These are phyloP conservation scores for Paecilomyces dactylethromorphus DNA, from an alignment of 2,329 filamentous ascomycete genomes.

Conservation along the genomic window DNA sequence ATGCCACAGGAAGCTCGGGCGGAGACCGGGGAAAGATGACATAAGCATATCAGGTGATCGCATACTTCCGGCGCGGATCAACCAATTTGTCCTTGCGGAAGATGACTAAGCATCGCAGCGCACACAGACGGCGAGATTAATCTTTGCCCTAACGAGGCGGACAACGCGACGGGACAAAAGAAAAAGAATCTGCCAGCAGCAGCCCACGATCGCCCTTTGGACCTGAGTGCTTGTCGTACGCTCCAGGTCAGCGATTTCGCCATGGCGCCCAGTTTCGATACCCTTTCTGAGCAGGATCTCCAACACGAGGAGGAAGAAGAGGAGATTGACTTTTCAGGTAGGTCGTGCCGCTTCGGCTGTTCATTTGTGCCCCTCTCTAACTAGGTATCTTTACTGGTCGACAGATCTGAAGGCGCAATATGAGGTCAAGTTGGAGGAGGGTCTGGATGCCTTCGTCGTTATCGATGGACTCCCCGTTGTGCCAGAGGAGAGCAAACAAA, in stretches of 20 bases:
- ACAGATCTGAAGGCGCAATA: slow-evolving; percentile 84
- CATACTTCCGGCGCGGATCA: not conserved
- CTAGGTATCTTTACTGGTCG: slow-evolving; percentile 9
- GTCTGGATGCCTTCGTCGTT: slow-evolving; percentile 92
- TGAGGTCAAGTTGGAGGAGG: slow-evolving; percentile 91
- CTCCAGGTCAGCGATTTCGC: slow-evolving; percentile 35
- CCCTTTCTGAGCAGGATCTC: slow-evolving; percentile 84
- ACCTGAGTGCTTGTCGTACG: slow-evolving; percentile 14
- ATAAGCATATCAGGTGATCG: slow-evolving; percentile 2
- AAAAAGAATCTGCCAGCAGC: not conserved
- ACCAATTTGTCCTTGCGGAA: not conserved
- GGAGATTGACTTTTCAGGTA: slow-evolving; percentile 82
- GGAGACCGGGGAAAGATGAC: slow-evolving; percentile 1
- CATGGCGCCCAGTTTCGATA: slow-evolving; percentile 93
- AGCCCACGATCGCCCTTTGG: slow-evolving; percentile 2
- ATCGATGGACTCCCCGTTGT: slow-evolving; percentile 90
- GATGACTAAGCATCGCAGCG: slow-evolving; percentile 11
- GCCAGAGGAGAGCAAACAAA: slow-evolving; percentile 81
- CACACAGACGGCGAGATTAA: slow-evolving; percentile 10
- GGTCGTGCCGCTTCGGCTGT: slow-evolving; percentile 16
- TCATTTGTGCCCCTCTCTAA: slow-evolving; percentile 20
- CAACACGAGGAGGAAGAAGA: slow-evolving; percentile 77
- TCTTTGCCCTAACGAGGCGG: slow-evolving; percentile 5
- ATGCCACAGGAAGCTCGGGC: slow-evolving; percentile 3
- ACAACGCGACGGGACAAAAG: slow-evolving; percentile 2